Evolutionary conservation across 2,329 filamentous ascomycete species (phyloP).

Genomic region (Beauveria pseudobassiana): DNA sequence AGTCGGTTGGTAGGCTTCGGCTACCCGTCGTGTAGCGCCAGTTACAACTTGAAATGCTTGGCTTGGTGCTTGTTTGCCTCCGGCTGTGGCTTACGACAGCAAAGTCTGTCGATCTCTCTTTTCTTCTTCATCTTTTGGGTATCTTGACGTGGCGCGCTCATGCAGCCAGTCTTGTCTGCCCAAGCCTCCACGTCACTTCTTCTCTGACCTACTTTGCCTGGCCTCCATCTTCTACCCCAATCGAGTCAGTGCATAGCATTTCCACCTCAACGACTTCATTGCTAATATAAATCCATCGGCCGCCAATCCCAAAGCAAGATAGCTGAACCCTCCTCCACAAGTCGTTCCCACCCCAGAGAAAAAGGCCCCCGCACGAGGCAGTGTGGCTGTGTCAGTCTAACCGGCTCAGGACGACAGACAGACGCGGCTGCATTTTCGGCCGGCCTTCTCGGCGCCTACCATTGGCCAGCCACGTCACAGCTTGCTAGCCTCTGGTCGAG

Average conservation of each 20-base stretch:
- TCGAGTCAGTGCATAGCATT: neutral
- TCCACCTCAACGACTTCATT: too few species aligned
- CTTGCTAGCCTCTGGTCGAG: neutral
- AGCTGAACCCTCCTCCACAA: too few species aligned
- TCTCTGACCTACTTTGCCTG: neutral
- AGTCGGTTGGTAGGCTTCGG: neutral
- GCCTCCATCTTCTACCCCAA: neutral
- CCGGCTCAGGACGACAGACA: neutral
- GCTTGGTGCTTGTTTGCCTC: conserved; percentile 1
- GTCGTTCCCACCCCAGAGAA: neutral
- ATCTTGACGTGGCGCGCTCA: neutral
- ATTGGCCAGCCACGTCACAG: conserved; percentile 1
- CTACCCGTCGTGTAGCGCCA: neutral
- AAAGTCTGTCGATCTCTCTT: conserved; percentile 5
- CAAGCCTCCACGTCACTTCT: neutral
- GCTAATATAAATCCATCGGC: neutral
- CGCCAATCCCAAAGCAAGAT: neutral
- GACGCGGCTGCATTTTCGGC: conserved; percentile 3
- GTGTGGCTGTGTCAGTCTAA: conserved; percentile 3
- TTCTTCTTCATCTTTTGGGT: neutral
- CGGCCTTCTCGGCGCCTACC: neutral
- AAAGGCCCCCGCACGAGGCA: neutral
- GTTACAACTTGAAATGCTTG: neutral
- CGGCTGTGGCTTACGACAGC: conserved; percentile 5
- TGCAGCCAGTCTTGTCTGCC: neutral